Evolutionary conservation across 2,329 filamentous ascomycete species (phyloP), one percentile per base, ranked within the genome.

Genomic region (Alternaria novae-zelandiae): DNA sequence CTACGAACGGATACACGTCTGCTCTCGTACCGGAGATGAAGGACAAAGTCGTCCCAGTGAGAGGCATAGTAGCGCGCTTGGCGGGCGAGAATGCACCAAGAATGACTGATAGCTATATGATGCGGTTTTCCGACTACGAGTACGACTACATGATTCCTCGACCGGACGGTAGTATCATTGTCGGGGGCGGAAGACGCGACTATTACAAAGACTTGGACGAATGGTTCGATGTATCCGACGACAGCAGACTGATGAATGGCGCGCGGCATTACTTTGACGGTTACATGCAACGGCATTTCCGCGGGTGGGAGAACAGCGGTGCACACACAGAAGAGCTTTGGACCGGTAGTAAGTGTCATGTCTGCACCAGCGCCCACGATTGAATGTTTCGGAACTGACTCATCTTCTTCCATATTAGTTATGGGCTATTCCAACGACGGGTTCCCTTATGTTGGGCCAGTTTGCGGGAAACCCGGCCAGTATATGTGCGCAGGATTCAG

Each of bases 131-230:
- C 17, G 68, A 75, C 7, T 75, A 83, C 15, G 83, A 87, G 56
- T 89, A 91, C 63, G 77, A 79, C 54, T 85, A 85, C 51, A 74
- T 83, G 10, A 83, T 83, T 49, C 80, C 81, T 12, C 79, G 83
- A 1, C 59, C 59, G 8, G 59, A 62, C 30, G 59, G 59, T 20
- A 62, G 59, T 11, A 54, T 62, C 11, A 45, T 62, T 3, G 46
- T 62, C 2, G 59, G 59, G 13, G 59, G 59, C 12, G 59, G 46
- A 41, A 69, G 73, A 47, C 59, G 68, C 13, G 71, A 70, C 3
- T 84, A 79, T 69, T 73, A 74, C 59, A 54, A 75, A 28, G 64
- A 74, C 30, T 20, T 65, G 21, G n/a, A 51, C 21, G 58, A 61
- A 17, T 67, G 65, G 63, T 67, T 62, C 13, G 51, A 65, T 17